Evolutionary conservation across 352 stramenopile species (phyloP).

Genomic region (Pythium oligandrum): DNA sequence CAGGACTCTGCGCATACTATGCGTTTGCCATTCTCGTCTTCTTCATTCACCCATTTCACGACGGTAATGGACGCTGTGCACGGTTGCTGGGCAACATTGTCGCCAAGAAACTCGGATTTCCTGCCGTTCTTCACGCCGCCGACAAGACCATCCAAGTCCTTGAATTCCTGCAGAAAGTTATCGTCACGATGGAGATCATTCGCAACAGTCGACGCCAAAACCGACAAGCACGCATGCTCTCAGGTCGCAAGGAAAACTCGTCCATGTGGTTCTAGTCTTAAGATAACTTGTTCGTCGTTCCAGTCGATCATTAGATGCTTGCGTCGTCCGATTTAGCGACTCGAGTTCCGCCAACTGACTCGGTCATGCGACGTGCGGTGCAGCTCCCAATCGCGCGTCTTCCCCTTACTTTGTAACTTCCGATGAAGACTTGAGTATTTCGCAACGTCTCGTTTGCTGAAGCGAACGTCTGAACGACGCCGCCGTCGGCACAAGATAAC

Average conservation of each 20-base stretch:
- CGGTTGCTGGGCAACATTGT: slow-evolving; percentile 70
- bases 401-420: no score
- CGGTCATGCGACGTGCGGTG: no score
- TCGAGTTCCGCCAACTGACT: no score
- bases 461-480: no score
- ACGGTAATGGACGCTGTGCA: slow-evolving; percentile 77
- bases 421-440: no score
- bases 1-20: slow-evolving; percentile 74
- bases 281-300: not conserved
- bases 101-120: slow-evolving; percentile 67
- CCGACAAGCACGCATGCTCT: slow-evolving; percentile 42
- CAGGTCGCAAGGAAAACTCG: slow-evolving; percentile 58
- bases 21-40: slow-evolving; percentile 76
- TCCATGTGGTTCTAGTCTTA: slow-evolving; percentile 73
- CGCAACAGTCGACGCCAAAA: slow-evolving; percentile 49
- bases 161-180: slow-evolving; percentile 68
- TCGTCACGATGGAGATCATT: slow-evolving; percentile 69
- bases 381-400: no score
- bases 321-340: no score
- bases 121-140: slow-evolving; percentile 43
- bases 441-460: no score
- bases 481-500: no score
- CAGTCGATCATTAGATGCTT: no score
- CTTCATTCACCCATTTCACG: slow-evolving; percentile 84
- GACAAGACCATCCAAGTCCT: slow-evolving; percentile 81